These are phyloP conservation scores for Penicillium chermesinum DNA, from an alignment of 495 filamentous ascomycete genomes.

Conservation along the genomic window DNA sequence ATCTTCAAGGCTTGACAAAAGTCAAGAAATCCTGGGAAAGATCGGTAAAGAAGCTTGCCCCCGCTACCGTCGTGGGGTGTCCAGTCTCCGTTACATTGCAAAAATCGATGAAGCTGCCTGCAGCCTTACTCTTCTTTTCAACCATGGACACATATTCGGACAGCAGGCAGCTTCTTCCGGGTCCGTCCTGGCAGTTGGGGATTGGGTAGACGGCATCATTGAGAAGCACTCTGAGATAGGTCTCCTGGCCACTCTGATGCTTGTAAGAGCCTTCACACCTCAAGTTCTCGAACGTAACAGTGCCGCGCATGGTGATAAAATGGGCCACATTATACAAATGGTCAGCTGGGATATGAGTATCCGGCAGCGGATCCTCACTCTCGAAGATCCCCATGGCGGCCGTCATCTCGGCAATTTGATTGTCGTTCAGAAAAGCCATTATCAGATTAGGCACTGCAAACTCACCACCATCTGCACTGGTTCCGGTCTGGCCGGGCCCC, in stretches of 20 bases:
- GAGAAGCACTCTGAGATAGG: conserved; percentile 43
- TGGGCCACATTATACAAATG: conserved; percentile 22
- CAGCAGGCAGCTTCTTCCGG: conserved; percentile 41
- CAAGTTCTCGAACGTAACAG: conserved; percentile 49
- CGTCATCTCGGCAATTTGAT: conserved; percentile 53
- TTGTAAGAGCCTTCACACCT: conserved; percentile 25
- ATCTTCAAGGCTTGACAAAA: conserved; percentile 15
- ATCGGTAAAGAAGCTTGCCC: conserved; percentile 45
- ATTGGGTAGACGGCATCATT: conserved; percentile 54
- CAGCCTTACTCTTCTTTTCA: conserved; percentile 31
- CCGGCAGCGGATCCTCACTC: conserved; percentile 35
- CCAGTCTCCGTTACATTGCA: conserved; percentile 38
- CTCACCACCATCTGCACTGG: conserved; percentile 28
- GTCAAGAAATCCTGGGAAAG: conserved; percentile 33
- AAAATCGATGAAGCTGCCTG: conserved; percentile 39
- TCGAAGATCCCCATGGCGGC: conserved; percentile 52
- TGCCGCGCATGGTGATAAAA: conserved; percentile 53
- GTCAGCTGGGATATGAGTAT: conserved; percentile 27
- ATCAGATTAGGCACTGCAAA: conserved; percentile 45
- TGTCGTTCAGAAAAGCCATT: conserved; percentile 53
- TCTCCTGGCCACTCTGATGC: conserved; percentile 12
- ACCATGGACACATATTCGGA: conserved; percentile 43
- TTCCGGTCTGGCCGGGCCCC: conserved; percentile 40
- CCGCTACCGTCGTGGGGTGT: conserved; percentile 25
- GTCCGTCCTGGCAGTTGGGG: conserved; percentile 40